Evolutionary conservation across 768 basidiomycete genomes (phyloP).

Genomic region (Mycena albidolilacea): DNA sequence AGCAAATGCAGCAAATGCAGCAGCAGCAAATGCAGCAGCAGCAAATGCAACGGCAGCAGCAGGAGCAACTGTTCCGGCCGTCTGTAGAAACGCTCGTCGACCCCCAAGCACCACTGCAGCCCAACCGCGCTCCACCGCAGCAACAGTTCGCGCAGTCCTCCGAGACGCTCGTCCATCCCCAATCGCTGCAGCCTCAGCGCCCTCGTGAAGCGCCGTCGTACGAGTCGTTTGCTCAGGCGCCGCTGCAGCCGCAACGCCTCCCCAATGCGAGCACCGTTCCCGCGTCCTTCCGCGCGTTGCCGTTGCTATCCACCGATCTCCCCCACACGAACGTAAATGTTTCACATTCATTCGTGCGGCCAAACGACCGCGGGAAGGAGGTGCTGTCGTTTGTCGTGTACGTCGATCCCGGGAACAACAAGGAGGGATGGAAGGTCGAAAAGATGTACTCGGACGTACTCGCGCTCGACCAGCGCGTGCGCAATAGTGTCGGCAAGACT

Average conservation of each 20-base stretch:
- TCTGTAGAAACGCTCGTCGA: slow-evolving; percentile 22
- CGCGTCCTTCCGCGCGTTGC: slow-evolving; percentile 79
- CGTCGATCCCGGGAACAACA: slow-evolving; percentile 80
- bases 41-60: slow-evolving; percentile 7
- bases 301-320: slow-evolving; percentile 79
- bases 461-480: slow-evolving; percentile 86
- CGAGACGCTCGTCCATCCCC: slow-evolving; percentile 17
- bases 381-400: slow-evolving; percentile 89
- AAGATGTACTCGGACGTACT: slow-evolving; percentile 96
- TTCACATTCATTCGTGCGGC: slow-evolving; percentile 85
- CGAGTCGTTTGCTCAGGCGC: slow-evolving; percentile 11
- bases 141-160: slow-evolving; percentile 22
- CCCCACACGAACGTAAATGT: slow-evolving; percentile 80
- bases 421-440: slow-evolving; percentile 87
- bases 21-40: slow-evolving; percentile 26
- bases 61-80: slow-evolving; percentile 7
- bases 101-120: neutral
- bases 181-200: slow-evolving; percentile 3
- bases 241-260: slow-evolving; percentile 45
- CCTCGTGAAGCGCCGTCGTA: slow-evolving; percentile 6
- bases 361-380: slow-evolving; percentile 94
- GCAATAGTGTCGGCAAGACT: slow-evolving; percentile 75
- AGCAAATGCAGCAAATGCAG: slow-evolving; percentile 37
- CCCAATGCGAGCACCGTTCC: slow-evolving; percentile 48
- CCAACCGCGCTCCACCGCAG: slow-evolving; percentile 7